Evolutionary conservation across 2,329 filamentous ascomycete species (phyloP).

Genomic region (Exophiala sp.): DNA sequence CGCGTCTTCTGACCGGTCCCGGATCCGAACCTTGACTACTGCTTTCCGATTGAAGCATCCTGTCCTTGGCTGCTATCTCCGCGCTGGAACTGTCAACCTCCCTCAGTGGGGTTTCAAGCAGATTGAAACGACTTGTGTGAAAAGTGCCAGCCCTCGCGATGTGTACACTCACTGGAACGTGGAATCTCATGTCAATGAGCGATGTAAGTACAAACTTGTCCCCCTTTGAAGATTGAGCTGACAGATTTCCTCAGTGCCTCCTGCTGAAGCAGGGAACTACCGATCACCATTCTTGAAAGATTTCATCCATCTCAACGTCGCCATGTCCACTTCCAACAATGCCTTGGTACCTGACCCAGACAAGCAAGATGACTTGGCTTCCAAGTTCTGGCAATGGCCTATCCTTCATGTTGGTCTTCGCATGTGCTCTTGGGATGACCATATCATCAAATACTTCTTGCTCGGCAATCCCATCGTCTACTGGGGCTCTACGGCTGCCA

Average conservation of each 20-base stretch:
- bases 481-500: slow-evolving; percentile 82
- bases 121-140: slow-evolving; percentile 93
- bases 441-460: slow-evolving; percentile 95
- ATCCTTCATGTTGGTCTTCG: slow-evolving; percentile 90
- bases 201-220: slow-evolving; percentile 59
- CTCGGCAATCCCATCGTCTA: slow-evolving; percentile 95
- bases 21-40: slow-evolving; percentile 85
- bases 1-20: slow-evolving; percentile 78
- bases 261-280: slow-evolving; percentile 84
- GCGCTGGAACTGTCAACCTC: slow-evolving; percentile 91
- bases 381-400: slow-evolving; percentile 98
- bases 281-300: slow-evolving; percentile 97
- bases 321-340: slow-evolving; percentile 99
- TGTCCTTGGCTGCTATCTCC: slow-evolving; percentile 83
- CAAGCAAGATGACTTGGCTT: slow-evolving; percentile 97
- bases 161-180: slow-evolving; percentile 99
- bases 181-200: slow-evolving; percentile 90
- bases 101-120: slow-evolving; percentile 99
- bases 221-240: slow-evolving; percentile 26
- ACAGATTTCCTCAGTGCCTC: slow-evolving; percentile 62
- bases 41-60: slow-evolving; percentile 84
- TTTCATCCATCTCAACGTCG: slow-evolving; percentile 96
- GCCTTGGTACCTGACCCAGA: slow-evolving; percentile 95
- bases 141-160: slow-evolving; percentile 87
- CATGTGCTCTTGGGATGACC: slow-evolving; percentile 98